phyloP scores from a whole-genome alignment of 345 rosid genomes.

The Populus nigra region DNA sequence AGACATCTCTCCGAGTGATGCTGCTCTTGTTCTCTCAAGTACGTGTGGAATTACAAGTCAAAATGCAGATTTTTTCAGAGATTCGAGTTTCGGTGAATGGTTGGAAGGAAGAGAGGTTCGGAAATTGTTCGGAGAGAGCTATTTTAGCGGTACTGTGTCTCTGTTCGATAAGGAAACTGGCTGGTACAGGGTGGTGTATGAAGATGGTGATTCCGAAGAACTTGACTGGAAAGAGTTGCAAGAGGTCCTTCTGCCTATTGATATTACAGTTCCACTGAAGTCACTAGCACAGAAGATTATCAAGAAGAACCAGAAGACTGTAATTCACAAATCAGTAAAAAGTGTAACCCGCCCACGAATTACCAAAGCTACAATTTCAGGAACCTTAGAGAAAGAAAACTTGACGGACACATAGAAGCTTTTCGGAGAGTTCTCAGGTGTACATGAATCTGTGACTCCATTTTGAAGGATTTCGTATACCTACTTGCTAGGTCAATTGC shows the following conservation, averaged over 20 bases:
- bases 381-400: conserved; percentile 1
- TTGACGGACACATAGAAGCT: neutral
- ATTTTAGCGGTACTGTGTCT: conserved; percentile 53
- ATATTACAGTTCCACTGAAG: conserved; percentile 61
- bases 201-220: conserved; percentile 86
- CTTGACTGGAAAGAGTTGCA: conserved; percentile 76
- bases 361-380: conserved; percentile 3
- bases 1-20: conserved; percentile 25
- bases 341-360: neutral
- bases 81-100: conserved; percentile 68
- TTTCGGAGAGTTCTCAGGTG: neutral
- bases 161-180: conserved; percentile 63
- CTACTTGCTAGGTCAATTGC: neutral
- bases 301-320: conserved; percentile 39
- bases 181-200: conserved; percentile 82
- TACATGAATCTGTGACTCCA: neutral
- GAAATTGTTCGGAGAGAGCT: conserved; percentile 50
- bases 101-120: conserved; percentile 72
- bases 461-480: neutral
- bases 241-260: conserved; percentile 61
- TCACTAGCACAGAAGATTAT: conserved; percentile 49
- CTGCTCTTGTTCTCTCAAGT: conserved; percentile 9
- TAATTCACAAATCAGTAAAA: conserved; percentile 9
- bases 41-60: conserved; percentile 11
- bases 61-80: conserved; percentile 12